Evolutionary conservation across 2,329 filamentous ascomycete genomes (phyloP), one percentile per base, ranked within the genome.

Genomic region (Aspergillus persii): DNA sequence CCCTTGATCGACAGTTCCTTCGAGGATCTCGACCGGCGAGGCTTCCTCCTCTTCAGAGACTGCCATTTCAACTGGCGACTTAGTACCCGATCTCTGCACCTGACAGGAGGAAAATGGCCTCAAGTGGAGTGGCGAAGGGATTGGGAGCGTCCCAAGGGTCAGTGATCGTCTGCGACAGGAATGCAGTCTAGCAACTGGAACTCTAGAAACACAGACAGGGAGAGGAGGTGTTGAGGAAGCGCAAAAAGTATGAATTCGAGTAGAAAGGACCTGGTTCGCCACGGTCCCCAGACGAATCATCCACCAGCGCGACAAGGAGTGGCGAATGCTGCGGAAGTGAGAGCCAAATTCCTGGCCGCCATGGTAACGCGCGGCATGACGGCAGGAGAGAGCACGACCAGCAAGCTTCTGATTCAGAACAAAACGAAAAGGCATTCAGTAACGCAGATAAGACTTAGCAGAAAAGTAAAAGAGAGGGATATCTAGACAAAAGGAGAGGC

Each of bases 351-450:
- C 67, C 64, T 59, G 59, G 61, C 61, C 48, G 61, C 66, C 61
- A 66, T 61, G 64, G 64, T 57, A 65, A 69, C 59, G 54, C 44
- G 51, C 65, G 68, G 65, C 68, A 76, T 76, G 66, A 56, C 68
- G 69, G 58, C 65, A 56, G 61, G 61, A 62, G 59, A 63, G 63
- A 61, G 63, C 62, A 57, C 65, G 68, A 63, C 64, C 66, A 61
- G 54, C 56, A 47, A 63, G 61, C 57, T 55, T 68, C 61, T 54
- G 62, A 54, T 62, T 63, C 54, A 58, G 50, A 55, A 63, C 58
- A 60, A 58, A 60, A 54, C 63, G 63, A 58, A 64, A 53, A 67
- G 65, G 72, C 73, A 76, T 76, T 60, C 73, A 73, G 71, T 63
- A 62, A 56, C 41, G 11, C 9, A 56, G 18, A 15, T 9, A 36